Percentiles rank a stretch among this genome's conserved stretches.
Evolutionary conservation across 345 rosid species (phyloP).

Genomic region (Cochlearia excelsa): DNA sequence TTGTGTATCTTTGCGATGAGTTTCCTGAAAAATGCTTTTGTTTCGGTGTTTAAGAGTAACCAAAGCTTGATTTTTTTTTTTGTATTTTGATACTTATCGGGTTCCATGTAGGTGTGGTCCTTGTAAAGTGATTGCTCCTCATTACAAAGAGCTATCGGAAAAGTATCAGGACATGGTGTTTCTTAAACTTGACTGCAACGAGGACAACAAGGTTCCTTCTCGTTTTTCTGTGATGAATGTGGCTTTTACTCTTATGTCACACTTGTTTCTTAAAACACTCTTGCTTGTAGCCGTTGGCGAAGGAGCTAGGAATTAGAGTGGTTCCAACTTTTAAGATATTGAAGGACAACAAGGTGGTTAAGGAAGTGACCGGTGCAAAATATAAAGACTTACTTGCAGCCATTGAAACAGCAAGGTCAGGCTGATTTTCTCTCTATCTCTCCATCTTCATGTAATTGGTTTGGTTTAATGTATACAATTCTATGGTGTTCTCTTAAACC

Average conservation of each 20-base stretch:
- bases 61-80: background rate
- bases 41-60: background rate
- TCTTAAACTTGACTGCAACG: slow-evolving; percentile 92
- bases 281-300: slow-evolving; percentile 71
- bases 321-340: slow-evolving; percentile 93
- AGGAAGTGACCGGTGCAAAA: slow-evolving; percentile 61
- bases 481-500: slow-evolving; percentile 8
- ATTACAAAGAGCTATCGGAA: slow-evolving; percentile 64
- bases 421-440: slow-evolving; percentile 36
- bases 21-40: background rate
- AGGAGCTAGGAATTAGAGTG: slow-evolving; percentile 82
- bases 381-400: slow-evolving; percentile 67
- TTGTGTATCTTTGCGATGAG: slow-evolving; percentile 6
- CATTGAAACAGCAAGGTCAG: slow-evolving; percentile 65
- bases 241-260: background rate
- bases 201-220: slow-evolving; percentile 66
- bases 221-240: background rate
- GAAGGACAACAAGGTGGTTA: slow-evolving; percentile 58
- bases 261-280: background rate
- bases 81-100: background rate
- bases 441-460: slow-evolving; percentile 20
- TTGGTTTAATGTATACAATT: slow-evolving; percentile 21
- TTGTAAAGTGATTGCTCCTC: slow-evolving; percentile 89
- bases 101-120: slow-evolving; percentile 75
- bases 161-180: slow-evolving; percentile 78